Base-by-base conservation (phyloP, 805 yeast species). In the Danielia oregonensis region DNA sequence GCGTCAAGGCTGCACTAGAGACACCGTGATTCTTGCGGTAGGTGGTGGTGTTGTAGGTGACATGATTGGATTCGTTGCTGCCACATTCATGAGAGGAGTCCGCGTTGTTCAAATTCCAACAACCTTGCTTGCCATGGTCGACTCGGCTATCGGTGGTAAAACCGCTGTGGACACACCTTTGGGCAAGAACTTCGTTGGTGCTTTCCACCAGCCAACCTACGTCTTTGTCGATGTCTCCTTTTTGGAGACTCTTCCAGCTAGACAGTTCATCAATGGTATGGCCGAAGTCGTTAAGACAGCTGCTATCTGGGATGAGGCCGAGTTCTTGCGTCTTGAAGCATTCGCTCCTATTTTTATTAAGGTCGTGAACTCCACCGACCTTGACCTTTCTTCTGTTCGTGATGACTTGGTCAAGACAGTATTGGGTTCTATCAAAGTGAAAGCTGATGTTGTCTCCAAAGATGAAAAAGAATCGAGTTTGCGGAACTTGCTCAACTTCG, bases 1-100 rank as follows among this genome's bases (percentile, higher is more conserved):
- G 42, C 52, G 63, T 4, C 64, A 86, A 53, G 95, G 95, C 17
- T 93, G 98, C 61, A 93, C 97, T 11, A 78, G 98, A 62, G 98
- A 93, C 58, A 88, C 97, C 3, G 86, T 93, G 17, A 79, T 93
- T 37, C 64, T 93, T 30, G 98, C 98, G 6, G 78, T 93, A 40
- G 98, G 98, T 42, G 98, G 98, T 47, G 98, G 98, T 50, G 94
- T 93, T 33, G 91, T 93, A 60, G 98, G 98, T 40, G 98, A 93
- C 57, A 91, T 93, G 98, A 86, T 91, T 46, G 98, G 98, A 4
- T 93, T 79, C 57, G 97, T 93, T 26, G 98, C 98, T n/a, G 91
- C 98, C 21, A 93, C 98, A 2, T 93, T 93, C 60, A 93, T 93
- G 98, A 77, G 98, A 57, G 98, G 98, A 37, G 95, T 93, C 6